These are phyloP conservation scores for Euphorbia tirucalli DNA, from an alignment of 345 rosid genomes.

Conservation along the genomic window DNA sequence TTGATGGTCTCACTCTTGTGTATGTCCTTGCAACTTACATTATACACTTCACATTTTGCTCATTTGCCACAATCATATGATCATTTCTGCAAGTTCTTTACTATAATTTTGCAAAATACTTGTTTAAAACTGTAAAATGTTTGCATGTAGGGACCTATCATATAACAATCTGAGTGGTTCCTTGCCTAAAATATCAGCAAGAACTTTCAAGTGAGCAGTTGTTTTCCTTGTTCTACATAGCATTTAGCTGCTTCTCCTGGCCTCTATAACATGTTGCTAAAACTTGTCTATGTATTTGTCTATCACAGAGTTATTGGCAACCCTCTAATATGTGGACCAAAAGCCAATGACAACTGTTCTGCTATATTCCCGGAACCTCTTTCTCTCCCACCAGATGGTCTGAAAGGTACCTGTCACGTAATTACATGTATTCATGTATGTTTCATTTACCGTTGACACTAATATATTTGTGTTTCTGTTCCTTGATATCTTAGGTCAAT, in stretches of 20 bases:
- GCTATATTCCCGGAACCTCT: conserved; percentile 91
- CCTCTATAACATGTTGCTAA: background rate
- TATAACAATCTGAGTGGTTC: conserved; percentile 93
- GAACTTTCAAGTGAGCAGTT: conserved; percentile 83
- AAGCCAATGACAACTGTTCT: conserved; percentile 65
- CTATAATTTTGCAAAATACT: conserved; percentile 4
- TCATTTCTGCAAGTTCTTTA: background rate
- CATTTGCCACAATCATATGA: conserved; percentile 11
- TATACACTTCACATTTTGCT: background rate
- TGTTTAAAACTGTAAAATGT: background rate
- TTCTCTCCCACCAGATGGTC: conserved; percentile 75
- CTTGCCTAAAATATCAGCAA: conserved; percentile 82
- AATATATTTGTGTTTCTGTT: conserved; percentile 13
- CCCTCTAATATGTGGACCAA: conserved; percentile 76
- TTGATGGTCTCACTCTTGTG: conserved; percentile 87
- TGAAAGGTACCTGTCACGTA: conserved; percentile 39
- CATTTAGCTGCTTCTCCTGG: background rate
- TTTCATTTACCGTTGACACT: background rate
- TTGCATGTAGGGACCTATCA: conserved; percentile 72
- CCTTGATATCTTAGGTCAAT: conserved; percentile 41
- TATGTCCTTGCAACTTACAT: conserved; percentile 36
- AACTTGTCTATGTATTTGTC: conserved; percentile 18
- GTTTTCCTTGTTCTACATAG: conserved; percentile 3
- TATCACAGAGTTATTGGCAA: conserved; percentile 74
- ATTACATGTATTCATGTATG: background rate